Evolutionary conservation across 1,284 basidiomycete genomes (phyloP).

Genomic region (Leccinum colubrinum): DNA sequence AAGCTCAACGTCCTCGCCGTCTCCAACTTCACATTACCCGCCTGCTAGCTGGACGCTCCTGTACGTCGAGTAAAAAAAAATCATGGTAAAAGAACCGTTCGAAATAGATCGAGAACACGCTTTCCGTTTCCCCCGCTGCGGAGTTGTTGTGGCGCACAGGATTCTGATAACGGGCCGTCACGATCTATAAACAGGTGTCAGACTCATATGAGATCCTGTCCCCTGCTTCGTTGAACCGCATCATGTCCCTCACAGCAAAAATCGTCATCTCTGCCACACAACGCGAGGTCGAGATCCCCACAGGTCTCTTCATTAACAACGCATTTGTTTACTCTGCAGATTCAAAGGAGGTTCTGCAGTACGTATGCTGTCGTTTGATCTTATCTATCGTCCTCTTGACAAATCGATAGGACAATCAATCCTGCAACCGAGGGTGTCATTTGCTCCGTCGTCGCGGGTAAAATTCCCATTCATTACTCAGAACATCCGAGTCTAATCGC

Average conservation of each 20-base stretch:
- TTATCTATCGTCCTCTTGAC: constrained; percentile 9
- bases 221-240: constrained; percentile 18
- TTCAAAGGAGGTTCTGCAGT: constrained; percentile 60
- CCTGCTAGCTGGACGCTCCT: not conserved
- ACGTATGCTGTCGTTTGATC: constrained; percentile 16
- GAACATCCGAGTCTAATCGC: constrained; percentile 2
- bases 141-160: constrained; percentile 8
- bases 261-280: constrained; percentile 41
- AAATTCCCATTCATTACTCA: constrained; percentile 4
- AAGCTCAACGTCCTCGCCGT: not conserved
- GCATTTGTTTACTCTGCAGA: constrained; percentile 74
- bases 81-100: not conserved
- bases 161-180: constrained; percentile 12
- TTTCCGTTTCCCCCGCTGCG: not conserved
- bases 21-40: not conserved
- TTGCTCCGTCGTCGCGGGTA: constrained; percentile 68
- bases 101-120: not conserved
- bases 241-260: constrained; percentile 44
- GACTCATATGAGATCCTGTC: not conserved
- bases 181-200: not conserved
- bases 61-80: not conserved
- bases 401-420: constrained; percentile 54
- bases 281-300: constrained; percentile 63
- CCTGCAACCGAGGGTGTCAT: constrained; percentile 74
- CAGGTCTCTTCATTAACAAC: constrained; percentile 91